Percentiles rank a stretch among this genome's conserved stretches.
Conservation (phyloP, 2,329 filamentous ascomycete genomes). For the Aureobasidium subglaciale region DNA sequence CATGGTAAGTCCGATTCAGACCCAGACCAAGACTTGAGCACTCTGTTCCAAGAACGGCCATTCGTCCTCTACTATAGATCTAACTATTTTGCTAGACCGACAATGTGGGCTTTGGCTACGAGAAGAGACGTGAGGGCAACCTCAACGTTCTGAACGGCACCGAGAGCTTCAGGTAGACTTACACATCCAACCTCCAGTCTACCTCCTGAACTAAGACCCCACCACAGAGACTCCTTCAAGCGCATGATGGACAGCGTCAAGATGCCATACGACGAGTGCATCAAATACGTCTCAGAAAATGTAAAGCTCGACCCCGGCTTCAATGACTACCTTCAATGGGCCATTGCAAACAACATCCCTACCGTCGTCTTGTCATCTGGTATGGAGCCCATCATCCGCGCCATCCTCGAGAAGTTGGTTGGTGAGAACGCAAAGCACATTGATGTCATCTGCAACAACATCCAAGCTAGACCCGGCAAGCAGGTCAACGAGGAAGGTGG, state of each 20-base stretch:
- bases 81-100: slow-evolving; percentile 58
- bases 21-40: neutral
- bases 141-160: slow-evolving; percentile 65
- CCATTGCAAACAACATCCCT: slow-evolving; percentile 72
- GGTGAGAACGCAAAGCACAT: slow-evolving; percentile 73
- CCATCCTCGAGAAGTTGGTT: slow-evolving; percentile 70
- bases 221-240: slow-evolving; percentile 65
- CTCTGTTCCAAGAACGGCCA: neutral
- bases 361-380: slow-evolving; percentile 87
- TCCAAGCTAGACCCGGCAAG: slow-evolving; percentile 60
- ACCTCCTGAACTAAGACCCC: neutral
- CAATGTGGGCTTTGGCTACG: slow-evolving; percentile 75
- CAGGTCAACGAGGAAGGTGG: slow-evolving; percentile 70
- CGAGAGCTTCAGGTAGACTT: slow-evolving; percentile 60
- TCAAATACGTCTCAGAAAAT: slow-evolving; percentile 68
- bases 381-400: slow-evolving; percentile 86
- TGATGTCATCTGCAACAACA: slow-evolving; percentile 85
- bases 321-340: slow-evolving; percentile 80
- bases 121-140: slow-evolving; percentile 66
- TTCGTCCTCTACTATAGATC: neutral
- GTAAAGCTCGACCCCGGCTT: slow-evolving; percentile 87
- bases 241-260: slow-evolving; percentile 87
- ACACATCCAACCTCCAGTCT: slow-evolving; percentile 1
- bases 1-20: slow-evolving; percentile 39
- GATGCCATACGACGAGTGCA: slow-evolving; percentile 73